Conservation (phyloP, 1,139 yeast genomes). For the Pichia sp. region DNA sequence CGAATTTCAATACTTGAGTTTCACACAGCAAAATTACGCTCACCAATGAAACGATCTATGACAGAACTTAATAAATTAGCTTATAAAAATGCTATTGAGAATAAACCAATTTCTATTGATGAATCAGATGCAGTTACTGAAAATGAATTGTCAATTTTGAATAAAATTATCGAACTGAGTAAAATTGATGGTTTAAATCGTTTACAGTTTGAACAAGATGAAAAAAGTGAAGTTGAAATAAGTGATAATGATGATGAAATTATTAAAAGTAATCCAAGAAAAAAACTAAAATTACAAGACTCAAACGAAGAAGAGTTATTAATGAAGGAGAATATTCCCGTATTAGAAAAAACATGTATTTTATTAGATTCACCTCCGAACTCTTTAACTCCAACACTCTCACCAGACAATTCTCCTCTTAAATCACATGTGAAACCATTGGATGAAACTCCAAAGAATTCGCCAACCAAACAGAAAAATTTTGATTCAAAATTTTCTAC, state of each 20-base stretch:
- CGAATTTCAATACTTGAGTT: conserved; percentile 8
- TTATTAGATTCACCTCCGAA: neutral
- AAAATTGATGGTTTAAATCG: conserved; percentile 25
- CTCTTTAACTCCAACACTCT: neutral
- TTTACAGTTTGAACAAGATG: conserved; percentile 25
- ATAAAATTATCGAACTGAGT: conserved; percentile 34
- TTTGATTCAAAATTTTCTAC: neutral
- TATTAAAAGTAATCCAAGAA: neutral
- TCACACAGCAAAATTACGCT: conserved; percentile 23
- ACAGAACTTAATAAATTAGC: conserved; percentile 46
- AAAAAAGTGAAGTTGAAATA: conserved; percentile 2
- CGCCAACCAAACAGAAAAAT: neutral
- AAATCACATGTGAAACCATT: conserved; percentile 2
- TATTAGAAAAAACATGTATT: neutral
- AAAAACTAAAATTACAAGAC: neutral
- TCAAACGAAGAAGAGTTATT: neutral
- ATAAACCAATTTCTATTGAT: conserved; percentile 29
- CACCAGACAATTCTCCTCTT: neutral
- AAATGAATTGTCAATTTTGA: conserved; percentile 45
- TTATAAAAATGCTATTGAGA: conserved; percentile 38
- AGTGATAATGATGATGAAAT: neutral
- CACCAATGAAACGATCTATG: conserved; percentile 39
- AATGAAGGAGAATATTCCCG: neutral
- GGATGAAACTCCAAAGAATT: neutral
- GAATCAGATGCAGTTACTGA: conserved; percentile 34